Evolutionary conservation across 164 flowering plant genomes (phyloP).

Genomic region (Malania oleifera): DNA sequence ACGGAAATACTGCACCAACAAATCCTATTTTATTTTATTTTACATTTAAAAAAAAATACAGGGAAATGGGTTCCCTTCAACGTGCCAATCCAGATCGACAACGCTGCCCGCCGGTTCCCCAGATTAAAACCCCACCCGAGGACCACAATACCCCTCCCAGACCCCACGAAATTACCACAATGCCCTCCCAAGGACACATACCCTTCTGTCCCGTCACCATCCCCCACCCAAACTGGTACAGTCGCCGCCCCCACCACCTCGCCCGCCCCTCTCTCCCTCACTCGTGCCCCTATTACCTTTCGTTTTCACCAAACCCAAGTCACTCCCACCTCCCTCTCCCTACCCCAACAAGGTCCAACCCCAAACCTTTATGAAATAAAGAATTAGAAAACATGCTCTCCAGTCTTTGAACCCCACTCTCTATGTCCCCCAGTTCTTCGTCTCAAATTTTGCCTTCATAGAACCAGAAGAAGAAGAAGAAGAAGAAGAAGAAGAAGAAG

Average conservation of each 20-base stretch:
- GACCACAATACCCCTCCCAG: not conserved
- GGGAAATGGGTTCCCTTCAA: too few species aligned
- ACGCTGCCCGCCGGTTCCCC: constrained; percentile 10
- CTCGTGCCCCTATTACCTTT: constrained; percentile 16
- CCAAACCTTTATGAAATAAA: too few species aligned
- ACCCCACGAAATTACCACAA: constrained; percentile 3
- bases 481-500: not conserved
- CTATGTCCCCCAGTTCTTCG: not conserved
- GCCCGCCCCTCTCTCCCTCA: not conserved
- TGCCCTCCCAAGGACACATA: not conserved
- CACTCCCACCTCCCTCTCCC: not conserved
- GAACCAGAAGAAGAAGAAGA: not conserved
- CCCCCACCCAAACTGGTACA: constrained; percentile 10
- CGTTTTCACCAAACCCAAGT: constrained; percentile 18
- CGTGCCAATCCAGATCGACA: constrained; percentile 1
- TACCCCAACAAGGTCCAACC: not conserved
- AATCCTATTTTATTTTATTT: too few species aligned
- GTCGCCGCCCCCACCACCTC: constrained; percentile 11
- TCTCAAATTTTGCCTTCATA: too few species aligned
- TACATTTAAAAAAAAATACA: too few species aligned
- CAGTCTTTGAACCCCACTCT: not conserved
- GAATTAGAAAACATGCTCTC: too few species aligned
- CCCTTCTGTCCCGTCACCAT: constrained; percentile 14
- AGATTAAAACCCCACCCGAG: not conserved
- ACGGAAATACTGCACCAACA: not conserved